Evolutionary conservation across 768 basidiomycete genomes (phyloP).

Genomic region (Kwoniella bestiolae): DNA sequence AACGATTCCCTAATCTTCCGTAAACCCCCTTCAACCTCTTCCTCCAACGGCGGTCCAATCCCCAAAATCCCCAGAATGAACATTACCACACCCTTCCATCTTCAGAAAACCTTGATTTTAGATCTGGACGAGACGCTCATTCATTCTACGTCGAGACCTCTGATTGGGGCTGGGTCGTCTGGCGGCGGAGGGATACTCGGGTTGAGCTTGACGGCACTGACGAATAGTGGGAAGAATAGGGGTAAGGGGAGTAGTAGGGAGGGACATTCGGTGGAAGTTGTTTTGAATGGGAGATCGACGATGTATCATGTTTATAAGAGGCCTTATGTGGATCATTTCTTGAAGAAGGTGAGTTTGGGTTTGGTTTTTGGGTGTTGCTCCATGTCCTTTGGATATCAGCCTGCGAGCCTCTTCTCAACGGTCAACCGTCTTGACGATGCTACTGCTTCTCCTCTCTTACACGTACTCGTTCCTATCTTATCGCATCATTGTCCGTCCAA

Average conservation of each 20-base stretch:
- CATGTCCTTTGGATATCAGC: neutral
- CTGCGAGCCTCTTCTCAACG: neutral
- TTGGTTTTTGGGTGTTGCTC: neutral
- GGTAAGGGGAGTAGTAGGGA: slow-evolving; percentile 58
- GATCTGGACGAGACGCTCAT: slow-evolving; percentile 99
- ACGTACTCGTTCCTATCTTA: neutral
- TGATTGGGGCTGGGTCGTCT: slow-evolving; percentile 58
- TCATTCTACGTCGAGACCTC: slow-evolving; percentile 85
- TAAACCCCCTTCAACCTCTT: slow-evolving; percentile 12
- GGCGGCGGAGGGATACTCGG: slow-evolving; percentile 59
- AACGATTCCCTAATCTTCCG: slow-evolving; percentile 17
- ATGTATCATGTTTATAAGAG: slow-evolving; percentile 98
- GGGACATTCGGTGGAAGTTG: slow-evolving; percentile 90
- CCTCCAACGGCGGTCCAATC: neutral
- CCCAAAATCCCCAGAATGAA: slow-evolving; percentile 37
- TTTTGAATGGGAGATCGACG: slow-evolving; percentile 82
- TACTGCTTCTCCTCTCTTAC: neutral
- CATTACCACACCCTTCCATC: slow-evolving; percentile 69
- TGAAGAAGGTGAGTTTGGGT: slow-evolving; percentile 69
- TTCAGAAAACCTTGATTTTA: slow-evolving; percentile 91
- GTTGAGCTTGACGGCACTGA: slow-evolving; percentile 48
- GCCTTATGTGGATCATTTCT: slow-evolving; percentile 93
- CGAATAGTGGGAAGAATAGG: slow-evolving; percentile 34
- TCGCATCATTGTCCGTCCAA: neutral
- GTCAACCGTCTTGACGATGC: no score